Evolutionary conservation across 805 yeast genomes (phyloP).

Genomic region (Saccharomycopsis selenospora): DNA sequence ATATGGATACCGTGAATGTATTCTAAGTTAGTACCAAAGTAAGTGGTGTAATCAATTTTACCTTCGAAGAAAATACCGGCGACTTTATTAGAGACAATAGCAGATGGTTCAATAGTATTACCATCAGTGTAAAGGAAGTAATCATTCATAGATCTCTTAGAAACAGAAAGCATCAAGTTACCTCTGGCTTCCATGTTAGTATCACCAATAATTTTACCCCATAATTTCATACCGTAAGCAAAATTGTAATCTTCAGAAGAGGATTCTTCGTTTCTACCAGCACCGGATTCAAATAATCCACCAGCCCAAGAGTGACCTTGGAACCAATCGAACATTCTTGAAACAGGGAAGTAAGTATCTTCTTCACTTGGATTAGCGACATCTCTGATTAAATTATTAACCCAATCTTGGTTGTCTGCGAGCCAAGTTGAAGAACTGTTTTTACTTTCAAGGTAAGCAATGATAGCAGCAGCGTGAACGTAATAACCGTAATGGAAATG

Average conservation of each 20-base stretch:
- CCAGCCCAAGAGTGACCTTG: slow-evolving; percentile 72
- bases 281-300: slow-evolving; percentile 54
- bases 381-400: slow-evolving; percentile 57
- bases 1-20: slow-evolving; percentile 75
- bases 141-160: slow-evolving; percentile 45
- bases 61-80: slow-evolving; percentile 67
- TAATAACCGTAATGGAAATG: slow-evolving; percentile 53
- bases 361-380: slow-evolving; percentile 52
- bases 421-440: slow-evolving; percentile 38
- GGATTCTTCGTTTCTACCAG: slow-evolving; percentile 68
- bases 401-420: slow-evolving; percentile 42
- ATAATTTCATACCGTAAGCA: slow-evolving; percentile 59
- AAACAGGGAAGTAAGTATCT: slow-evolving; percentile 55
- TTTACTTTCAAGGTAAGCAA: slow-evolving; percentile 53
- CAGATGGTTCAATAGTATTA: slow-evolving; percentile 44
- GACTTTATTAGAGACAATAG: slow-evolving; percentile 50
- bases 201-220: slow-evolving; percentile 58
- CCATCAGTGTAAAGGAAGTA: slow-evolving; percentile 46
- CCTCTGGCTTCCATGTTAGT: slow-evolving; percentile 45
- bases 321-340: slow-evolving; percentile 63
- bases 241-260: slow-evolving; percentile 66
- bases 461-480: slow-evolving; percentile 56
- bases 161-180: slow-evolving; percentile 50
- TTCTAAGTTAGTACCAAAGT: slow-evolving; percentile 53
- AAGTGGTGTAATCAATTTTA: slow-evolving; percentile 66